Evolutionary conservation across 768 basidiomycete species (phyloP).

Genomic region (Stropharia rugosoannulata): DNA sequence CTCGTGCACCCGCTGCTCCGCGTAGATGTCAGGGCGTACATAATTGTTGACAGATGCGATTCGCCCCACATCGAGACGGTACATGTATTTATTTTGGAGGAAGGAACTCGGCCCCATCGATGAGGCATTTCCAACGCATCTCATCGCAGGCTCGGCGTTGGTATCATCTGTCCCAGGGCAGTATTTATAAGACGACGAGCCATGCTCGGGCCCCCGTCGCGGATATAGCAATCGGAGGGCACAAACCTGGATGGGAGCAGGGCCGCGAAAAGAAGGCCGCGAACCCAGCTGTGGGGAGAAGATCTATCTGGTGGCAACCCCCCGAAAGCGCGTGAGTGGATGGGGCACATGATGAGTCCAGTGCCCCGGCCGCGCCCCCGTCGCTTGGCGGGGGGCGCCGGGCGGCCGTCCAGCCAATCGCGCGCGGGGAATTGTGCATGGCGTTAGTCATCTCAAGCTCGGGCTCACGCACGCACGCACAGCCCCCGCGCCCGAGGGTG

Average conservation of each 20-base stretch:
- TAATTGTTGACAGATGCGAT: neutral
- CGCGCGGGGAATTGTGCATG: neutral
- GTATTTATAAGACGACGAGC: too few relatives aligned
- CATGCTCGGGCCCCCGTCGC: neutral
- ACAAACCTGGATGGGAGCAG: neutral
- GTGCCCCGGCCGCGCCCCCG: neutral
- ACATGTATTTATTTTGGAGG: too few relatives aligned
- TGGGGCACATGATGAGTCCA: too few relatives aligned
- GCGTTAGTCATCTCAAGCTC: neutral
- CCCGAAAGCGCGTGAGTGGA: too few relatives aligned
- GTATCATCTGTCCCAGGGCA: too few relatives aligned
- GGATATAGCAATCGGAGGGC: neutral
- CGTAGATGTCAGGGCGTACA: neutral
- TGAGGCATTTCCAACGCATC: too few relatives aligned
- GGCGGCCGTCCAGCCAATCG: neutral
- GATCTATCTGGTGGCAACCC: neutral
- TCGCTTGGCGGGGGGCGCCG: neutral
- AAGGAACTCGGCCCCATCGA: too few relatives aligned
- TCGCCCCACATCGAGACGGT: neutral
- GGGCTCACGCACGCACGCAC: neutral
- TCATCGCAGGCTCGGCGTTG: too few relatives aligned
- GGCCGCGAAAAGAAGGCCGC: neutral
- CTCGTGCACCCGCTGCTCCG: neutral
- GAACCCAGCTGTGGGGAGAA: neutral
- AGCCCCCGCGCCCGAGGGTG: neutral